phyloP scores from a whole-genome alignment of 2,329 filamentous ascomycete species.

The Acrodontium crateriforme region DNA sequence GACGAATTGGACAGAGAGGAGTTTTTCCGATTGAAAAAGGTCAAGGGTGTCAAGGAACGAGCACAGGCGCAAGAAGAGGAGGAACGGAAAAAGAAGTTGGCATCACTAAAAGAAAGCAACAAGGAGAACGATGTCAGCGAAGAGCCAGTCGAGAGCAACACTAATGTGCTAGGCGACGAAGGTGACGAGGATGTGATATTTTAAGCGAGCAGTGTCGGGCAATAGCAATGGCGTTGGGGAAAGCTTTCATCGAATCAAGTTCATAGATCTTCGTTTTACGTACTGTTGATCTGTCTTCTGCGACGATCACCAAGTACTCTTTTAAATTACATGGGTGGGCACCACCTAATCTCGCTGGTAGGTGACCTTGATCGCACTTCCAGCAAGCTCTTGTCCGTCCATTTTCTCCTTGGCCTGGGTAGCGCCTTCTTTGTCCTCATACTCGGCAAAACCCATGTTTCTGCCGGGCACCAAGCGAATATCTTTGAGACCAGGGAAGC shows the following conservation, averaged over 20 bases:
- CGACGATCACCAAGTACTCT: too few species aligned
- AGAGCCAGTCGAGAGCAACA: conserved; percentile 8
- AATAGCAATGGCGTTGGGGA: too few species aligned
- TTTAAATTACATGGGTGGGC: too few species aligned
- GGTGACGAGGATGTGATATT: conserved; percentile 22
- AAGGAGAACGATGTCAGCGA: conserved; percentile 17
- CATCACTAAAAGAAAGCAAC: conserved; percentile 8
- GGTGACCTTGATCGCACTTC: conserved; percentile 80
- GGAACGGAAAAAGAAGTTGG: conserved; percentile 14
- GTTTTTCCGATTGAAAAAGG: conserved; percentile 94
- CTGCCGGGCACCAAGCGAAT: conserved; percentile 77
- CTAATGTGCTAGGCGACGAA: conserved; percentile 23
- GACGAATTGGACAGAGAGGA: conserved; percentile 96
- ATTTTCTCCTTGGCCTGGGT: conserved; percentile 91
- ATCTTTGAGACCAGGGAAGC: conserved; percentile 90
- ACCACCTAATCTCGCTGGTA: too few species aligned
- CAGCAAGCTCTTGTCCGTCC: conserved; percentile 66
- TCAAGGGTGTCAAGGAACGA: conserved; percentile 56
- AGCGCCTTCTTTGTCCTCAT: conserved; percentile 76
- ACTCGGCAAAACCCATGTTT: conserved; percentile 93
- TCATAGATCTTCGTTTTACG: too few species aligned
- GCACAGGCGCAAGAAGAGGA: conserved; percentile 29
- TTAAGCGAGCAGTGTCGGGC: too few species aligned
- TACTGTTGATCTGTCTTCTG: too few species aligned
- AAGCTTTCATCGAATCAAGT: too few species aligned